Conservation (phyloP, 2,329 filamentous ascomycete genomes). For the Amauroascus niger region DNA sequence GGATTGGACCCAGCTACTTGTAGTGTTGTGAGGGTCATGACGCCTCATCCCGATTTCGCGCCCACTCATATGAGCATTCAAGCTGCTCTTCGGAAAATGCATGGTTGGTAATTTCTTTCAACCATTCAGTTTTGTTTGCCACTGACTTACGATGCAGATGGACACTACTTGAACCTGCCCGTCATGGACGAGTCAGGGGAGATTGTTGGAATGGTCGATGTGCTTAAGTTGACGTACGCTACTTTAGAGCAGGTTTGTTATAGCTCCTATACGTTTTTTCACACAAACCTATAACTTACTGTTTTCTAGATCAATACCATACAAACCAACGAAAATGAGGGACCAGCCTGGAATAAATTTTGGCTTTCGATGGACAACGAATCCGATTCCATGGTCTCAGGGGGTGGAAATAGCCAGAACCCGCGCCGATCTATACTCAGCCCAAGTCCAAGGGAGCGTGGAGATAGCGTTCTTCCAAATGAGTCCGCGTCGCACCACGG, state of each 20-base stretch:
- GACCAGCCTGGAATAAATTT: conserved; percentile 98
- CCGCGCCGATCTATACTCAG: conserved; percentile 69
- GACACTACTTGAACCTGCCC: conserved; percentile 93
- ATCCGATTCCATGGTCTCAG: conserved; percentile 92
- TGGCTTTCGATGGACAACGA: conserved; percentile 94
- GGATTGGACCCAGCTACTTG: conserved; percentile 88
- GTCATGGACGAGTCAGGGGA: conserved; percentile 97
- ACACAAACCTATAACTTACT: not conserved
- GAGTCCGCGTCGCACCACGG: conserved; percentile 93
- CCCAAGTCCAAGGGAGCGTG: conserved; percentile 62
- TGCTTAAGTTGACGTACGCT: conserved; percentile 94
- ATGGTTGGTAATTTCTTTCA: conserved; percentile 48
- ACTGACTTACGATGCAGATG: conserved; percentile 50
- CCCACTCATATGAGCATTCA: conserved; percentile 99
- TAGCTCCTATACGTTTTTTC: not conserved
- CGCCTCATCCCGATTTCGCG: conserved; percentile 95
- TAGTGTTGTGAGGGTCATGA: conserved; percentile 98
- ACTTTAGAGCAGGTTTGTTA: conserved; percentile 87
- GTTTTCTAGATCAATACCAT: conserved; percentile 67
- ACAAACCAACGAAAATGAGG: conserved; percentile 76
- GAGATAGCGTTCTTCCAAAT: conserved; percentile 80
- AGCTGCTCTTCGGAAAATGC: conserved; percentile 96
- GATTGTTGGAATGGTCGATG: conserved; percentile 99
- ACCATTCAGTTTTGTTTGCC: conserved; percentile 8
- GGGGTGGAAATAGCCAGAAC: conserved; percentile 64